Base-by-base conservation (phyloP, 306 rosid species). In the Cicer arietinum region DNA sequence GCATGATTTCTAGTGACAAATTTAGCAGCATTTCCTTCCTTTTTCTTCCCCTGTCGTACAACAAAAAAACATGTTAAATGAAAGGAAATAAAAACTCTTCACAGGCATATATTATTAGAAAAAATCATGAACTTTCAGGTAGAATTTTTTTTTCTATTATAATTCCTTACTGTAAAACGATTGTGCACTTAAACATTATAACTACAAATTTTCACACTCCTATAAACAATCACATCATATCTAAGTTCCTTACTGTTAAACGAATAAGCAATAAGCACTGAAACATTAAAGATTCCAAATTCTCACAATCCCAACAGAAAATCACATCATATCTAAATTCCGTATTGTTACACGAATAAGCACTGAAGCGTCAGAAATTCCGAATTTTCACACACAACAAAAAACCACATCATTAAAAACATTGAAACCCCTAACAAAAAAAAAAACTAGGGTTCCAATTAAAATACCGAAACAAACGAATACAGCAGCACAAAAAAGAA, bases 21-120 rank as follows among this genome's bases (percentile, higher is more conserved):
- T 69, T 88, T 90, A 0, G 99, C 97, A 3, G 97, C 99, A 76
- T 92, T 92, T 6, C 99, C 97, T 73, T 94, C 99, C 89, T 92
- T 92, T 25, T 94, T 94, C 96, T 94, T 85, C 43, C 99, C 97
- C 97, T 94, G 86, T 8, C 48, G 9, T 6, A 54, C 53, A 78
- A 62, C n/a, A 11, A 40, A 70, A 57, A 2, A 17, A 64, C 9
- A 7, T 22, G 43, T 43, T 41, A 57, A 17, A 41, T 0, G 7
- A 40, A 18, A 13, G 2, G n/a, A 63, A 2, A 43, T 1, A 43
- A 1, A 44, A 73, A 53, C 7, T 47, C n/a, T 8, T 6, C 5
- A 41, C 63, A 22, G 1, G 10, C 48, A 50, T 40, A 35, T 16
- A 5, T 1, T 5, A 54, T 40, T 40, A 2, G 12, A 17, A 10